These are phyloP conservation scores for Takashimella tepidaria DNA, from an alignment of 1,284 basidiomycete genomes.

Conservation along the genomic window DNA sequence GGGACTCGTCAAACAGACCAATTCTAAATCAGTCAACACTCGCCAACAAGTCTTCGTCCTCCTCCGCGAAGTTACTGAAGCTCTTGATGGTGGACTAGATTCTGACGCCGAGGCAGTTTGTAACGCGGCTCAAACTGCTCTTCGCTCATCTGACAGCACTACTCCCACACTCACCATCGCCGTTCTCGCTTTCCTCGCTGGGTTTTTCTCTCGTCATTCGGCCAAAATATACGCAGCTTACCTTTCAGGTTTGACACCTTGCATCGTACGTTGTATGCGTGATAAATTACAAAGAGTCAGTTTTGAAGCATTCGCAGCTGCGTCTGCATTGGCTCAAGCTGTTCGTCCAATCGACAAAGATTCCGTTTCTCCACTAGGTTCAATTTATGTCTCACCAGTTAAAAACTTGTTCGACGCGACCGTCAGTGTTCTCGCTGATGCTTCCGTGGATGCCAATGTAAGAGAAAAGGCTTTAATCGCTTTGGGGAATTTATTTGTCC, in stretches of 20 bases:
- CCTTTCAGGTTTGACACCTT: slow-evolving; percentile 63
- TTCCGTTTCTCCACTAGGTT: slow-evolving; percentile 33
- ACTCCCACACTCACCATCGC: slow-evolving; percentile 72
- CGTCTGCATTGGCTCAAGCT: slow-evolving; percentile 50
- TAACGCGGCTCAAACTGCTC: slow-evolving; percentile 29
- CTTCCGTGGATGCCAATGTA: slow-evolving; percentile 88
- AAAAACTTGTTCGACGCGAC: slow-evolving; percentile 70
- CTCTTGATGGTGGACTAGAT: slow-evolving; percentile 77
- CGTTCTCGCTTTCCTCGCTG: slow-evolving; percentile 73
- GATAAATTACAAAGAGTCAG: slow-evolving; percentile 51
- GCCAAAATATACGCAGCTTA: slow-evolving; percentile 60
- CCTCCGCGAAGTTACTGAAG: slow-evolving; percentile 67
- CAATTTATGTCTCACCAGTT: slow-evolving; percentile 51
- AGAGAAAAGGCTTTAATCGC: slow-evolving; percentile 74
- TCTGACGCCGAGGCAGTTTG: slow-evolving; percentile 58
- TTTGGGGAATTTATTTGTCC: slow-evolving; percentile 79
- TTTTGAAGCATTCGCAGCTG: slow-evolving; percentile 68
- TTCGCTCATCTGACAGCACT: slow-evolving; percentile 54
- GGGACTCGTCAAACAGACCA: slow-evolving; percentile 75
- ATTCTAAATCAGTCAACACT: slow-evolving; percentile 74
- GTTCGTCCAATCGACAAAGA: slow-evolving; percentile 38
- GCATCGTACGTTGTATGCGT: slow-evolving; percentile 64
- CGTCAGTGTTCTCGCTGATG: slow-evolving; percentile 62
- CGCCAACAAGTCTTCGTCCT: slow-evolving; percentile 81
- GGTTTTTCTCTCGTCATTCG: slow-evolving; percentile 77